phyloP scores from a whole-genome alignment of 2,329 filamentous ascomycete species.

The Curvularia sp. region DNA sequence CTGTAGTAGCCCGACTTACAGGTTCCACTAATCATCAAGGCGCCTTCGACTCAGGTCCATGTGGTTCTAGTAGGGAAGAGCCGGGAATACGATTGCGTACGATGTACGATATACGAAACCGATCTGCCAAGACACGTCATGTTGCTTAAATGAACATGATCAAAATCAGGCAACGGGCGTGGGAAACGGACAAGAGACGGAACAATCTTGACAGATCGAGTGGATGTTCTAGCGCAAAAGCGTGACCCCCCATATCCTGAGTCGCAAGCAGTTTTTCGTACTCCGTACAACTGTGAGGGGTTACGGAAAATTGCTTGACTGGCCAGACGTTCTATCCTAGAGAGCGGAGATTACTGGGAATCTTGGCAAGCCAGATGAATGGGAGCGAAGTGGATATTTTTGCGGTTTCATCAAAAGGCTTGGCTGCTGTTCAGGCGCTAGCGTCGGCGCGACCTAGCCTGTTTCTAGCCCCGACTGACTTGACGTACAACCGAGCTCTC shows the following conservation, averaged over 20 bases:
- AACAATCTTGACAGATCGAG: constrained; percentile 13
- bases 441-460: constrained; percentile 17
- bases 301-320: constrained; percentile 13
- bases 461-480: constrained; percentile 7
- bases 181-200: constrained; percentile 6
- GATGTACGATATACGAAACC: neutral
- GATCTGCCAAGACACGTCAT: constrained; percentile 8
- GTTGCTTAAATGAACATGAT: constrained; percentile 4
- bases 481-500: neutral
- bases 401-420: constrained; percentile 19
- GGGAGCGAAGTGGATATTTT: constrained; percentile 10
- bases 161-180: constrained; percentile 4
- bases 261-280: neutral
- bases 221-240: constrained; percentile 1
- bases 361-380: constrained; percentile 11
- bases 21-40: neutral
- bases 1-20: neutral
- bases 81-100: neutral
- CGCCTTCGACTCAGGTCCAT: neutral
- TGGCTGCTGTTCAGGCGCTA: constrained; percentile 9
- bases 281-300: neutral
- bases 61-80: neutral
- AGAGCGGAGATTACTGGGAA: constrained; percentile 8
- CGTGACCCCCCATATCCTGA: neutral
- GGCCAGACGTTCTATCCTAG: constrained; percentile 10